Percentiles rank a stretch among this genome's conserved stretches.
Conservation (phyloP, 768 basidiomycete genomes). For the Hericium alpestre region DNA sequence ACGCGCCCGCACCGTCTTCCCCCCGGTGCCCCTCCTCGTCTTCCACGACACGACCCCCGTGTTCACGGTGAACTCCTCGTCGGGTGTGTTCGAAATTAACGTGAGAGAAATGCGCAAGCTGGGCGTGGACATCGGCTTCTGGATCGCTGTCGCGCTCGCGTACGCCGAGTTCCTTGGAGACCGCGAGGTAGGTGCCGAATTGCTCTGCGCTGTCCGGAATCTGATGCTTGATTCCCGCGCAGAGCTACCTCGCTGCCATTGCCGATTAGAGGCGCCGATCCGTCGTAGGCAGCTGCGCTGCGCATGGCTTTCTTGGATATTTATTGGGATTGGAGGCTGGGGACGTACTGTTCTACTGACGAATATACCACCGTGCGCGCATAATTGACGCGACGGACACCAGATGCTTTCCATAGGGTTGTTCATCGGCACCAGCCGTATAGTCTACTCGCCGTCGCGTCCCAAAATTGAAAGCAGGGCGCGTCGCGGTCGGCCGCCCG, state of each 20-base stretch:
- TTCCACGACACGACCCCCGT: slow-evolving; percentile 69
- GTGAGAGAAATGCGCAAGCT: slow-evolving; percentile 40
- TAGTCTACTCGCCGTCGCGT: too few relatives aligned
- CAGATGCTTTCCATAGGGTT: too few relatives aligned
- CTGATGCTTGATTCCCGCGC: background rate
- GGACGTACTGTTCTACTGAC: too few relatives aligned
- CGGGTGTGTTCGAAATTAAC: slow-evolving; percentile 58
- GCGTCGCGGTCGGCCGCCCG: too few relatives aligned
- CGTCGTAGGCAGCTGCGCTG: too few relatives aligned
- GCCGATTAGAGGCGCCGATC: background rate
- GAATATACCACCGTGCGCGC: too few relatives aligned
- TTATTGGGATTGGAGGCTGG: too few relatives aligned
- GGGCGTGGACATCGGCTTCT: slow-evolving; percentile 70
- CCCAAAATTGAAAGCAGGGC: too few relatives aligned
- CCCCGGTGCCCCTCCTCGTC: slow-evolving; percentile 41
- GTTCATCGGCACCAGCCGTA: too few relatives aligned
- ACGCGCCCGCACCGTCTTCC: slow-evolving; percentile 3
- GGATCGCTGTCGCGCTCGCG: slow-evolving; percentile 63
- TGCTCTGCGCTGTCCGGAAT: background rate
- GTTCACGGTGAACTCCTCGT: slow-evolving; percentile 44
- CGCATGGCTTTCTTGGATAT: too few relatives aligned
- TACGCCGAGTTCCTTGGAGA: slow-evolving; percentile 73
- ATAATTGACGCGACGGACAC: too few relatives aligned
- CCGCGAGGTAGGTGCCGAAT: slow-evolving; percentile 48
- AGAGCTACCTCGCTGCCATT: background rate